Evolutionary conservation across 2,329 filamentous ascomycete genomes (phyloP).

Genomic region (Apiospora marii): DNA sequence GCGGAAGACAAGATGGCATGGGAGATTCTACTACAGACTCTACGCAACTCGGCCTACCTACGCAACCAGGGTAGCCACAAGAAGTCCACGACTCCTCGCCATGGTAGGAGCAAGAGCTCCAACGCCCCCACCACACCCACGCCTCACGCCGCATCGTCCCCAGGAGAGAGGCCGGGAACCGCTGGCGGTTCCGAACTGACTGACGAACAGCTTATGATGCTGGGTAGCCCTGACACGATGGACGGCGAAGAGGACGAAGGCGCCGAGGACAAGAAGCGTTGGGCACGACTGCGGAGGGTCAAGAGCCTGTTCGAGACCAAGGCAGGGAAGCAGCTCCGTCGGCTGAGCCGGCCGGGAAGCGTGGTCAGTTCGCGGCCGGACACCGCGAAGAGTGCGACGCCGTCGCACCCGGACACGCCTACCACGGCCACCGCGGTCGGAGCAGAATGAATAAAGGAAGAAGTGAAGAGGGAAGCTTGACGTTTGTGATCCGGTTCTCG

Average conservation of each 20-base stretch:
- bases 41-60: slow-evolving; percentile 67
- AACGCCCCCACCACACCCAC: slow-evolving; percentile 22
- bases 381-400: neutral
- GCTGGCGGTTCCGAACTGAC: neutral
- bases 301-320: slow-evolving; percentile 77
- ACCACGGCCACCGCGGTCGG: neutral
- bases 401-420: neutral
- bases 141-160: neutral
- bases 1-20: slow-evolving; percentile 57
- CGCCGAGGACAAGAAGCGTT: slow-evolving; percentile 74
- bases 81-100: slow-evolving; percentile 41
- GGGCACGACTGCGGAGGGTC: slow-evolving; percentile 74
- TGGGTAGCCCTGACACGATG: slow-evolving; percentile 34
- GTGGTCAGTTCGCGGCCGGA: neutral
- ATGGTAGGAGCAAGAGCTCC: slow-evolving; percentile 40
- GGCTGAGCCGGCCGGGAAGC: neutral
- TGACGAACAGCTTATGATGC: slow-evolving; percentile 8
- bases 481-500: neutral
- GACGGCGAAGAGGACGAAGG: slow-evolving; percentile 52
- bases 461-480: neutral
- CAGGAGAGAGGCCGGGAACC: neutral
- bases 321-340: slow-evolving; percentile 59
- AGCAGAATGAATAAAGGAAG: neutral
- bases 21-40: slow-evolving; percentile 60
- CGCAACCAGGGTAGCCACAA: slow-evolving; percentile 44